Base-by-base conservation (phyloP, 257 asterid genomes). In the Scutellaria minor region DNA sequence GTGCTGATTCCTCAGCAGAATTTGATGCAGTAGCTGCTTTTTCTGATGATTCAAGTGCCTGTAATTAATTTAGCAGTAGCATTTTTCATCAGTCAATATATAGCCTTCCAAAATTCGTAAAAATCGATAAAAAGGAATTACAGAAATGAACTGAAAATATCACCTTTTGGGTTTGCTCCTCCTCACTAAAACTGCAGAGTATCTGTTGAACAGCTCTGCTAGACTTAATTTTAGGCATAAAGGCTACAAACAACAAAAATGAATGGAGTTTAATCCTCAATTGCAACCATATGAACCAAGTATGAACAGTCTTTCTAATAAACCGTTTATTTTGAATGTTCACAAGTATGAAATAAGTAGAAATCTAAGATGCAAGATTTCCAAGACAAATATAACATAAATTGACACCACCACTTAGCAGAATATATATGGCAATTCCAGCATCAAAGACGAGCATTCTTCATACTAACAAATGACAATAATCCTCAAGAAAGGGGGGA, bases 161-260 rank as follows among this genome's bases (percentile, higher is more conserved):
- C 77, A 85, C 95, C 97, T 90, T 83, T 54, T 71, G 68, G 69
- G 18, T 13, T 47, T 83, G 77, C 24, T 84, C 91, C 1, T 68
- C 87, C 73, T 86, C 97, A 56, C 66, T 83, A 62, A 94, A 88
- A 79, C 82, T 87, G 81, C 97, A 90, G 22, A 88, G 79, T 61
- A 75, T 84, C 54, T 90, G 83, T 51, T 84, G 85, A 77, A 80
- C 79, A 37, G 84, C 64, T 84, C 99, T 91, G 61, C 64, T 71
- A 58, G 89, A 80, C 82, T 85, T 94, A 60, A 94, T 91, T 85
- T 85, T 89, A 48, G 87, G 86, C 96, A 88, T 87, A 79, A 79
- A 87, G 66, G 99, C 98, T 94, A 90, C 87, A 85, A 58, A 74
- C 55, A 31, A 31, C 77, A 13, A 42, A 75, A 67, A 14, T 6